phyloP scores from a whole-genome alignment of 176 grass and related monocot genomes.

The Ananas comosus region DNA sequence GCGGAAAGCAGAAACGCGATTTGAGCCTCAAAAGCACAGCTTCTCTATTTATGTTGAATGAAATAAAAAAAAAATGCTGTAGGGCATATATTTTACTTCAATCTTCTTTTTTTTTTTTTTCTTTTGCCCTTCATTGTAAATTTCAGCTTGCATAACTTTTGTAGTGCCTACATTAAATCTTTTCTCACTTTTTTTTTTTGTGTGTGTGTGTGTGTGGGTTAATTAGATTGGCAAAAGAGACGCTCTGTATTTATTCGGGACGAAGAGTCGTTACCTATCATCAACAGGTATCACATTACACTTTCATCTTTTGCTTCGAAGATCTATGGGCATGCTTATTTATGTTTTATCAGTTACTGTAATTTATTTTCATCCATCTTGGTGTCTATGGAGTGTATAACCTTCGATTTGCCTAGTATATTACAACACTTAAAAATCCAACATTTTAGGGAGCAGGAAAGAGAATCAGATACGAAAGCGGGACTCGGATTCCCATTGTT shows the following conservation, averaged over 20 bases:
- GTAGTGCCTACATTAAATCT: not conserved
- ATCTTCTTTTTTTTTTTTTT: not conserved
- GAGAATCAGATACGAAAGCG: too few relatives aligned
- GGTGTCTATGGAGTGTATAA: not conserved
- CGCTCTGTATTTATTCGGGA: constrained; percentile 5
- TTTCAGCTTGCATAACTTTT: not conserved
- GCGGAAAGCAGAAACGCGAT: too few relatives aligned
- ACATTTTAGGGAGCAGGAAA: too few relatives aligned
- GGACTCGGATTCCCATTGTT: too few relatives aligned
- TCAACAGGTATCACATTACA: constrained; percentile 34
- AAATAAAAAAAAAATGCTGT: too few relatives aligned
- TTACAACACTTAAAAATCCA: too few relatives aligned
- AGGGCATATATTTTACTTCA: not conserved
- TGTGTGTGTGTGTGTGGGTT: constrained; percentile 12
- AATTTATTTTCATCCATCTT: not conserved
- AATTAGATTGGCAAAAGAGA: constrained; percentile 29
- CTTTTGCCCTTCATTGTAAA: not conserved
- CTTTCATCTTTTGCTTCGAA: not conserved
- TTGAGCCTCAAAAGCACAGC: too few relatives aligned
- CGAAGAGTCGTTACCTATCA: constrained; percentile 20
- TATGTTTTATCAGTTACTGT: not conserved
- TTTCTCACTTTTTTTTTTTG: not conserved
- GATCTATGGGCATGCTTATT: not conserved
- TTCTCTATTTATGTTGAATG: too few relatives aligned
- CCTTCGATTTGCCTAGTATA: not conserved